Evolutionary conservation across 2,329 filamentous ascomycete genomes (phyloP).

Genomic region (Aspergillus pseudoviridinutans): DNA sequence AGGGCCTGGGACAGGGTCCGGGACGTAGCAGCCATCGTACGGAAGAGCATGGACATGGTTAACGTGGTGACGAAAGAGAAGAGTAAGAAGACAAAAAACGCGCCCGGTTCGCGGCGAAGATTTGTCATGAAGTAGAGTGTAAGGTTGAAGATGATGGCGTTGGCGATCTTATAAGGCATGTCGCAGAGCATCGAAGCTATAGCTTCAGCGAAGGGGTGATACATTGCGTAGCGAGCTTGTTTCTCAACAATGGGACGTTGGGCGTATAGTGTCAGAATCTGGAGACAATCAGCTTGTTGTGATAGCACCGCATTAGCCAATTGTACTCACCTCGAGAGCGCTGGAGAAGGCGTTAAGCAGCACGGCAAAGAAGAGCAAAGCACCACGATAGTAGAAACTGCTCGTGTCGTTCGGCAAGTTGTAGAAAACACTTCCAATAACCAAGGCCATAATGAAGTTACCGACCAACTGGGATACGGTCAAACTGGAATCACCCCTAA

Average conservation of each 20-base stretch:
- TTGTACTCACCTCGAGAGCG: slow-evolving; percentile 60
- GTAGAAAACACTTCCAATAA: slow-evolving; percentile 78
- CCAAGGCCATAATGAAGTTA: slow-evolving; percentile 71
- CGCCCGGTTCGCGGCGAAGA: slow-evolving; percentile 65
- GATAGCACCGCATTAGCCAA: background rate
- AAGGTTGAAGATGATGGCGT: slow-evolving; percentile 72
- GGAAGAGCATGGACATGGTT: slow-evolving; percentile 82
- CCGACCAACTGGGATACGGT: slow-evolving; percentile 62
- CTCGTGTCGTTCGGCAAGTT: slow-evolving; percentile 62
- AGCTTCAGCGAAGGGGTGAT: slow-evolving; percentile 87
- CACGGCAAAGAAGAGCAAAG: slow-evolving; percentile 81
- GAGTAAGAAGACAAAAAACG: slow-evolving; percentile 83
- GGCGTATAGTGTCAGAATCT: slow-evolving; percentile 79
- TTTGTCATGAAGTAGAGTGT: slow-evolving; percentile 85
- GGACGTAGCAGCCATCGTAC: slow-evolving; percentile 72
- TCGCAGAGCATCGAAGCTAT: slow-evolving; percentile 81
- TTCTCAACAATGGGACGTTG: slow-evolving; percentile 93
- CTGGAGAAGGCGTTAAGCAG: slow-evolving; percentile 81
- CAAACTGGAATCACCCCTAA: slow-evolving; percentile 72
- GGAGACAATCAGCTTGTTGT: background rate
- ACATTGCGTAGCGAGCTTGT: slow-evolving; percentile 78
- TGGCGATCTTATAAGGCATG: slow-evolving; percentile 75
- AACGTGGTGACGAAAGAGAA: slow-evolving; percentile 70
- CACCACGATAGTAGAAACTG: slow-evolving; percentile 75
- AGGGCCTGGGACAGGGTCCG: slow-evolving; percentile 60